Conservation (phyloP, 208 protist species). For the Trypanosoma theileri region DNA sequence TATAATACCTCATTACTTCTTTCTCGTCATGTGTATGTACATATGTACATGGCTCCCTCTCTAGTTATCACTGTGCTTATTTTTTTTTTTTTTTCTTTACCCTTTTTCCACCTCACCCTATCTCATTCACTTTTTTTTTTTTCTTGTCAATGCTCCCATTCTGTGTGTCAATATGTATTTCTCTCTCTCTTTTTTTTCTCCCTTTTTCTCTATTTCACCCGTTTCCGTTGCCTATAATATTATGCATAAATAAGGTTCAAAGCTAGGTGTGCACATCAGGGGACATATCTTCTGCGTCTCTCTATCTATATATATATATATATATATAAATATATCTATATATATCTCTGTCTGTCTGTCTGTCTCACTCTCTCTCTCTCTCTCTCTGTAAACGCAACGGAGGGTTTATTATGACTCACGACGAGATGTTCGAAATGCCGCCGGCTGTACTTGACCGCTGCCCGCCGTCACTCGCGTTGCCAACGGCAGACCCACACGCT, state of each 20-base stretch:
- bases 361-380: too few species aligned
- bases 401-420: neutral
- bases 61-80: conserved; percentile 32
- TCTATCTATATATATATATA: conserved; percentile 8
- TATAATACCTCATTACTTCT: neutral
- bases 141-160: too few species aligned
- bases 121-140: neutral
- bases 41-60: conserved; percentile 2
- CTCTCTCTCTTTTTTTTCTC: too few species aligned
- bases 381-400: too few species aligned
- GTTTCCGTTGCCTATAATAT: too few species aligned
- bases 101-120: neutral
- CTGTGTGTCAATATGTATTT: too few species aligned
- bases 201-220: too few species aligned
- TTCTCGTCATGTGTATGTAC: conserved; percentile 7
- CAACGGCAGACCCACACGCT: conserved; percentile 65
- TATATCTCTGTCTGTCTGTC: conserved; percentile 4
- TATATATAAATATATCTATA: conserved; percentile 22
- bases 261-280: too few species aligned
- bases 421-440: neutral
- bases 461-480: conserved; percentile 49
- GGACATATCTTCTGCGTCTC: too few species aligned
- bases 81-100: neutral
- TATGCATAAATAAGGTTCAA: too few species aligned
- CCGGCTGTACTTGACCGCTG: conserved; percentile 29